phyloP scores from a whole-genome alignment of 805 yeast species.

The Starmerella davenportii region DNA sequence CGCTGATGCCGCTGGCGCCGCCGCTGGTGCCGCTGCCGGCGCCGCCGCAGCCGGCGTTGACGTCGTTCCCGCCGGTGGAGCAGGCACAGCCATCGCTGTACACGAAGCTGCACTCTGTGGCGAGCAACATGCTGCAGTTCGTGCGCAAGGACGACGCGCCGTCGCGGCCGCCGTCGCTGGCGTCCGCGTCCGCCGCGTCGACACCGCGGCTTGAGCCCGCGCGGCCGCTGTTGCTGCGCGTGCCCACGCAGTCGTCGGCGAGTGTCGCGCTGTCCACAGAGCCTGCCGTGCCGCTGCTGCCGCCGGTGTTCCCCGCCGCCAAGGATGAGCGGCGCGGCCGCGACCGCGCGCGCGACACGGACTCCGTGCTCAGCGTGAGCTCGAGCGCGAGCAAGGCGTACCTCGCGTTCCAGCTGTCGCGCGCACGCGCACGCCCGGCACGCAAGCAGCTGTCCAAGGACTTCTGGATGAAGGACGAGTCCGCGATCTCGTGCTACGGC shows the following conservation, averaged over 20 bases:
- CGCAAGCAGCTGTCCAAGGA: constrained; percentile 36
- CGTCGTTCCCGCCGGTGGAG: constrained; percentile 13
- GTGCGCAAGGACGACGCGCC: constrained; percentile 9
- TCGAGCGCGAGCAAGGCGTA: constrained; percentile 16
- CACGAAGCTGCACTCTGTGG: constrained; percentile 13
- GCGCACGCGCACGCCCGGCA: constrained; percentile 12
- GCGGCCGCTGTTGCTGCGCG: constrained; percentile 4
- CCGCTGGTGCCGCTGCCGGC: too few species aligned
- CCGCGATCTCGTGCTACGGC: constrained; percentile 70
- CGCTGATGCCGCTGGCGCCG: too few species aligned
- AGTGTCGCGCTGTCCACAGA: constrained; percentile 11
- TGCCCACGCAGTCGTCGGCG: constrained; percentile 3
- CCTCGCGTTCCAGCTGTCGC: constrained; percentile 15
- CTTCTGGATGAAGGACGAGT: constrained; percentile 93
- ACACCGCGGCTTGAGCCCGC: neutral
- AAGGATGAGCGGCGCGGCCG: neutral
- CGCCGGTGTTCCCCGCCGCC: neutral
- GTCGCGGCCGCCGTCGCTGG: neutral
- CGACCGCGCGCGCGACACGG: constrained; percentile 3
- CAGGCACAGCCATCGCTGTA: constrained; percentile 7
- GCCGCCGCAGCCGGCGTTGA: too few species aligned
- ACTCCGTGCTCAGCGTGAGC: constrained; percentile 14
- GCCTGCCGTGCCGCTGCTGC: constrained; percentile 10
- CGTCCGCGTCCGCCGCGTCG: neutral
- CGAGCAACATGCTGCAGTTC: constrained; percentile 11